phyloP scores from a whole-genome alignment of 1,284 basidiomycete genomes.

The Puccinia novopanici region DNA sequence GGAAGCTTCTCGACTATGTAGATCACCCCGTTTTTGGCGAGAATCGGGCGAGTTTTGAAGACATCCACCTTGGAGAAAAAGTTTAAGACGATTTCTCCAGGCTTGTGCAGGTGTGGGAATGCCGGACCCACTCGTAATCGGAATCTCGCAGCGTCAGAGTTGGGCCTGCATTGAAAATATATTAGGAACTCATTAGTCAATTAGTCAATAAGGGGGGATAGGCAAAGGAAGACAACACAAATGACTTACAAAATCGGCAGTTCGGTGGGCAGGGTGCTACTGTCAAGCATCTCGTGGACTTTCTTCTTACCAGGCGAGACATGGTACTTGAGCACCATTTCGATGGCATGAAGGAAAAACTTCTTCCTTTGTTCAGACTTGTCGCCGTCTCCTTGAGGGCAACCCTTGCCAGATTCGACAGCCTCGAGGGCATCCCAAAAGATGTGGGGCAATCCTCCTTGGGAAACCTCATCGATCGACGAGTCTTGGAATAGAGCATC shows the following conservation, averaged over 20 bases:
- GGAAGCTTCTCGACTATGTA: constrained; percentile 52
- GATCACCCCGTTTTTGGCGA: constrained; percentile 57
- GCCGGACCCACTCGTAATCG: constrained; percentile 31
- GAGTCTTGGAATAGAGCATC: background rate
- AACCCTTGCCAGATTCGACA: constrained; percentile 9
- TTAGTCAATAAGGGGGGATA: background rate
- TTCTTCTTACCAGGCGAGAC: constrained; percentile 18
- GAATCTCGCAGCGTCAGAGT: background rate
- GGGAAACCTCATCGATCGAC: background rate
- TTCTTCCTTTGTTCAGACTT: constrained; percentile 9
- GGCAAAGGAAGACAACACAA: background rate
- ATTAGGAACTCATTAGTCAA: background rate
- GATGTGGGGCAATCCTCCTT: constrained; percentile 3
- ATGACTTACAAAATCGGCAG: constrained; percentile 12
- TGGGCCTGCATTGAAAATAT: background rate
- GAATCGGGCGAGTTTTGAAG: constrained; percentile 47
- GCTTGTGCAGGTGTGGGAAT: background rate
- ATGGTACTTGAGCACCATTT: constrained; percentile 31
- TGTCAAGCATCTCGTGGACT: constrained; percentile 14
- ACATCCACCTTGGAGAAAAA: constrained; percentile 22
- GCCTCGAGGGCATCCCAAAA: constrained; percentile 48
- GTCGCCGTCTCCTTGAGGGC: constrained; percentile 11
- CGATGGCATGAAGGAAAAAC: constrained; percentile 16
- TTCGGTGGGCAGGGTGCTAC: constrained; percentile 21
- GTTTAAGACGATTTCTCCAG: constrained; percentile 7